A percentile compares a stretch with the other conserved stretches of the same genome.
Conservation (phyloP, 2,329 filamentous ascomycete genomes). For the Thielaviopsis punctulata region DNA sequence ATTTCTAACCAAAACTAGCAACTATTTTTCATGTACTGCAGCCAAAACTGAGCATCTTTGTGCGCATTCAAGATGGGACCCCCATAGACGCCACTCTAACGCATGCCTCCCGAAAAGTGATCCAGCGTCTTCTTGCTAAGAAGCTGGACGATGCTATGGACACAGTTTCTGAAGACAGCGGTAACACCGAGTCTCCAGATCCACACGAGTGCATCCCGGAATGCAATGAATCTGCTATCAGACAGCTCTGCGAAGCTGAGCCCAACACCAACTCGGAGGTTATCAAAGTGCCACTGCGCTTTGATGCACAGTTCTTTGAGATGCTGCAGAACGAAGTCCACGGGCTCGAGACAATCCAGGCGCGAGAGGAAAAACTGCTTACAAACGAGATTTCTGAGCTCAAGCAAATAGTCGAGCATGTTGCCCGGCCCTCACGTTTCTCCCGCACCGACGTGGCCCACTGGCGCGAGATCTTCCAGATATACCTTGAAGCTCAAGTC, state of each 20-base stretch:
- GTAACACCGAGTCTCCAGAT: neutral
- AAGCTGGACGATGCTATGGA: neutral
- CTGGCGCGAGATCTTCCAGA: slow-evolving; percentile 68
- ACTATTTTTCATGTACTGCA: slow-evolving; percentile 32
- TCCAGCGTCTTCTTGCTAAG: slow-evolving; percentile 34
- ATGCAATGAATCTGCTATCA: neutral
- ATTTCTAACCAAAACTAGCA: slow-evolving; percentile 13
- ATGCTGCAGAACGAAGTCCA: slow-evolving; percentile 55
- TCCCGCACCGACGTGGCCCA: slow-evolving; percentile 50
- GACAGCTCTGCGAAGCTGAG: neutral
- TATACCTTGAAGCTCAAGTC: slow-evolving; percentile 63
- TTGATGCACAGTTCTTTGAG: slow-evolving; percentile 66
- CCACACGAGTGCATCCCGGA: neutral
- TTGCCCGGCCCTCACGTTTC: slow-evolving; percentile 46
- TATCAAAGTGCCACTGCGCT: slow-evolving; percentile 59
- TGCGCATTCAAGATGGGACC: slow-evolving; percentile 48
- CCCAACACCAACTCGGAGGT: slow-evolving; percentile 6
- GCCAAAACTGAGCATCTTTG: slow-evolving; percentile 52
- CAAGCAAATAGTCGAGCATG: slow-evolving; percentile 43
- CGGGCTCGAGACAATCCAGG: slow-evolving; percentile 50
- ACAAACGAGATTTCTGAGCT: slow-evolving; percentile 44
- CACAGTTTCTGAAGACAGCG: neutral
- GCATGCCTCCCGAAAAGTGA: slow-evolving; percentile 43
- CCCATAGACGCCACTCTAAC: slow-evolving; percentile 53
- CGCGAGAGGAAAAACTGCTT: slow-evolving; percentile 46